Conservation (phyloP, 257 asterid genomes). For the Nicotiana knightiana region DNA sequence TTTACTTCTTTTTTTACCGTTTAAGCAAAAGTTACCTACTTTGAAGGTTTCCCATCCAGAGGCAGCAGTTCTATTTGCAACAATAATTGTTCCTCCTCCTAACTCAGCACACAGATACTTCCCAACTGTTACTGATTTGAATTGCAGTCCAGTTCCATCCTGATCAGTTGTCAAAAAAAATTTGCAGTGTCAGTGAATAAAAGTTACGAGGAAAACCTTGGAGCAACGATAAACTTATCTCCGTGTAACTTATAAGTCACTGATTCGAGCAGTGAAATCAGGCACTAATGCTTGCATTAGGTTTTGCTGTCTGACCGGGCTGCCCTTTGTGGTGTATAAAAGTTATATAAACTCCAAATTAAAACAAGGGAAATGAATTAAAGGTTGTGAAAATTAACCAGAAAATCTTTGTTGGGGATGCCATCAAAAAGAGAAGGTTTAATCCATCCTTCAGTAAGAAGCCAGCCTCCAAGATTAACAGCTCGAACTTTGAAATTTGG, state of each 20-base stretch:
- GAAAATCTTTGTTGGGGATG: constrained; percentile 50
- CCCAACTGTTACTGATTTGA: constrained; percentile 52
- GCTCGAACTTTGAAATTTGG: constrained; percentile 37
- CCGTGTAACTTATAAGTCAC: too few species aligned
- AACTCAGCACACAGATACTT: constrained; percentile 56
- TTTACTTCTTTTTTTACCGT: too few species aligned
- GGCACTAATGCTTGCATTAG: too few species aligned
- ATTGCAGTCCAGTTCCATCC: constrained; percentile 69
- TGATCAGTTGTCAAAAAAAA: background rate
- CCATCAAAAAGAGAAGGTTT: constrained; percentile 57
- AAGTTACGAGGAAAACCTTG: background rate
- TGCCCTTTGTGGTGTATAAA: background rate
- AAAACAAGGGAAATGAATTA: background rate
- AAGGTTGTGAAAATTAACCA: constrained; percentile 16
- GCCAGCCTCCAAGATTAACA: constrained; percentile 75
- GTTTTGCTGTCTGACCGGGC: too few species aligned
- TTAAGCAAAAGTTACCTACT: constrained; percentile 17
- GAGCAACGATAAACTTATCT: too few species aligned
- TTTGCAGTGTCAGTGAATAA: background rate
- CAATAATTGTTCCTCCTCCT: constrained; percentile 67
- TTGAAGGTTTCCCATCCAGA: constrained; percentile 83
- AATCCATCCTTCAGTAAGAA: constrained; percentile 62
- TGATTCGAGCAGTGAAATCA: too few species aligned
- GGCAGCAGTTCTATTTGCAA: constrained; percentile 54
- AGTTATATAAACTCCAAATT: background rate